Evolutionary conservation across 208 protist genomes (phyloP).

Genomic region (Leishmania tropica): DNA sequence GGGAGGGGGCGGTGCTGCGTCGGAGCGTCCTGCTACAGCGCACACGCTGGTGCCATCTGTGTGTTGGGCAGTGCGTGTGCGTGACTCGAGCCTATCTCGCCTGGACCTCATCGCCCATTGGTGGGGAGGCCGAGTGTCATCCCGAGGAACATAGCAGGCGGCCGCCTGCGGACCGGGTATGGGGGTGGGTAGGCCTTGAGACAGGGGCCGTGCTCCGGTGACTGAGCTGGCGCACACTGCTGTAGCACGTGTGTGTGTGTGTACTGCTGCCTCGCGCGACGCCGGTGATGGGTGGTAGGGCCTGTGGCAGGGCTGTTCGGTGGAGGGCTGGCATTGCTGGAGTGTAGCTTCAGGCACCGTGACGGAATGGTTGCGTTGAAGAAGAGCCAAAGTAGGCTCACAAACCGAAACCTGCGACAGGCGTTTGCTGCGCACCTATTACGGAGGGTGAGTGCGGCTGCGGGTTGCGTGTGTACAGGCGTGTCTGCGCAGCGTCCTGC

Average conservation of each 20-base stretch:
- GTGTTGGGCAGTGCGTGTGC: background rate
- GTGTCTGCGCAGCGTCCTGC: background rate
- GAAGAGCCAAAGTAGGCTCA: too few species aligned
- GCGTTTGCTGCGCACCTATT: too few species aligned
- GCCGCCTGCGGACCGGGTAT: background rate
- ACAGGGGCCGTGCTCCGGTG: background rate
- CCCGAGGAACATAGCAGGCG: background rate
- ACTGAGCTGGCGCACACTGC: background rate
- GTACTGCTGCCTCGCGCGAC: background rate
- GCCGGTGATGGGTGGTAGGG: background rate
- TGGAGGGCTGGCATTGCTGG: too few species aligned
- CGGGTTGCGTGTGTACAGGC: too few species aligned
- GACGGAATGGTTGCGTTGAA: too few species aligned
- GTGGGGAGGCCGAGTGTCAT: background rate
- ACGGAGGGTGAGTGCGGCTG: too few species aligned
- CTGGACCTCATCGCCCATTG: background rate
- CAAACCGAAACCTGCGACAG: too few species aligned
- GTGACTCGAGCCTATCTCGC: background rate
- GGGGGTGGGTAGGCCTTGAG: background rate
- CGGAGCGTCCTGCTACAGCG: background rate
- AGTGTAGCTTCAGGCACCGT: too few species aligned
- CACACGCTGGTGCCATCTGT: background rate
- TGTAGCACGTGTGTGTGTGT: background rate
- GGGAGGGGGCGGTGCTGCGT: background rate
- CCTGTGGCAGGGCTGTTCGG: background rate